Evolutionary conservation across 345 rosid genomes (phyloP), one percentile per base, ranked within the genome.

Genomic region (Corymbia maculata): DNA sequence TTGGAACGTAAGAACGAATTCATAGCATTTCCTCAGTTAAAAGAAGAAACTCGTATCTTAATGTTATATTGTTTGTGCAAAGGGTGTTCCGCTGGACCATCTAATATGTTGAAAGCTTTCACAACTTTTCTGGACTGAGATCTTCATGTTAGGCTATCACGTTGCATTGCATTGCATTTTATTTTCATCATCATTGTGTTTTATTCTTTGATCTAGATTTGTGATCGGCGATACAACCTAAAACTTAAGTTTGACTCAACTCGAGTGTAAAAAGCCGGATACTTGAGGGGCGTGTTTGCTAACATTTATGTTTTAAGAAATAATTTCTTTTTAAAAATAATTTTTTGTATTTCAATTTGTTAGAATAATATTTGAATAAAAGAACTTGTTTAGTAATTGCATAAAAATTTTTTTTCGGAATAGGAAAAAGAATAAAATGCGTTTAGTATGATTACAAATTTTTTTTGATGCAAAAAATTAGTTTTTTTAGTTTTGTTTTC

Each of bases 1-100:
- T 87, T 75, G 84, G 93, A 92, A 88, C 93, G 19, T 75, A 68
- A 52, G 51, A 90, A 85, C 51, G 36, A 87, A 91, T 86, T 91
- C 89, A 52, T 51, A 86, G 87, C 87, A 70, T 80, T 45, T 47
- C 42, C 68, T 19, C 86, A 75, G 7, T 79, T 85, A 42, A 85
- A 91, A 92, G 75, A 91, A 92, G 51, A 82, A 87, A 88, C 51
- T 75, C 49, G 1, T 9, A 42, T 75, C 28, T 42, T 12, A 42
- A 75, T 75, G 84, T 75, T 36, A 75, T 75, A 75, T 75, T 75
- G 28, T 75, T 75, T 42, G 49, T 44, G 84, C 84, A 13, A 36
- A 75, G 47, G 28, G 49, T 75, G 84, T 11, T 75, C 26, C 49
- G 28, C 15, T 12, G 15, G 82, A 75, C 84, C 28, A 42, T 75